These are phyloP conservation scores for Candida tropicalis DNA, from an alignment of 1,139 yeast genomes.

Conservation along the genomic window DNA sequence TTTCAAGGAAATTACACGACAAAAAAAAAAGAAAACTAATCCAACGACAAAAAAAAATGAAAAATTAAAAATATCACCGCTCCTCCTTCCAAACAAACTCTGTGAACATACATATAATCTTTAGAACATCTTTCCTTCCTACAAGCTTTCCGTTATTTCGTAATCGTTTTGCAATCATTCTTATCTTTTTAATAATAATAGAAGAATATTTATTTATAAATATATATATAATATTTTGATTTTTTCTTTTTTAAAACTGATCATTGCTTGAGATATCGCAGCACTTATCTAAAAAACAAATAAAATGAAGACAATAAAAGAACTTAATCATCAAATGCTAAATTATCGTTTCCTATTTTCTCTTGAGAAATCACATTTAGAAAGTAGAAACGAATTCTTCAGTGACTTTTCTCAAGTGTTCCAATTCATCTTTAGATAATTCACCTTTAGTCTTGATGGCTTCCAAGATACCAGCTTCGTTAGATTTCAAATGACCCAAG, in stretches of 20 bases:
- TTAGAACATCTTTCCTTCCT: no score
- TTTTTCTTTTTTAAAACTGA: neutral
- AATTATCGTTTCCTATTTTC: neutral
- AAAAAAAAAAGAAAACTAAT: no score
- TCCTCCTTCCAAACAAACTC: no score
- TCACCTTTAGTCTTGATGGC: slow-evolving; percentile 90
- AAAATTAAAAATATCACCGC: no score
- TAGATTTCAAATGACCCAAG: slow-evolving; percentile 88
- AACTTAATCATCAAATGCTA: slow-evolving; percentile 4
- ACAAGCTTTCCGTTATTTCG: no score
- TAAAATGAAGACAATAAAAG: neutral
- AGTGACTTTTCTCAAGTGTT: slow-evolving; percentile 85
- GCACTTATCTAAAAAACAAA: slow-evolving; percentile 1
- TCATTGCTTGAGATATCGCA: neutral
- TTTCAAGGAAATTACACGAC: slow-evolving; percentile 1
- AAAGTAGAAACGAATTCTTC: slow-evolving; percentile 91
- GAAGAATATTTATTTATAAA: slow-evolving; percentile 9
- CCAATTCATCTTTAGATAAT: slow-evolving; percentile 85
- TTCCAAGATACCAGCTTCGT: slow-evolving; percentile 80
- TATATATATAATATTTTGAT: slow-evolving; percentile 4
- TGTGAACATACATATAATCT: no score
- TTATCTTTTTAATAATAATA: slow-evolving; percentile 1
- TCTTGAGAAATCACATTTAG: slow-evolving; percentile 29
- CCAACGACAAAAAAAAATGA: neutral
- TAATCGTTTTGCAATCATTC: no score